phyloP scores from a whole-genome alignment of 208 protist species.

The Phytomonas sp. region DNA sequence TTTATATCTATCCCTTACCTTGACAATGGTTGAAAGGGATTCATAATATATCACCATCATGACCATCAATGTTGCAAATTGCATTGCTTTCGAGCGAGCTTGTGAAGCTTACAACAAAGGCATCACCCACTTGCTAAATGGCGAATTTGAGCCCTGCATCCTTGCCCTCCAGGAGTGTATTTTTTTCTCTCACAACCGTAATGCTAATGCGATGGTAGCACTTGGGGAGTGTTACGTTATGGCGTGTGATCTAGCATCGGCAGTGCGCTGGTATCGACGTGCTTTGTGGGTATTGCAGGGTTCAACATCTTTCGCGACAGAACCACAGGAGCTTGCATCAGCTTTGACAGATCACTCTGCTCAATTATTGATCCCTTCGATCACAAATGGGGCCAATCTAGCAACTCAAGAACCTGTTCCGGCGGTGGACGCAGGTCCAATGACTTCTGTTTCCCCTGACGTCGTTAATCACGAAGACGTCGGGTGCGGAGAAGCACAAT shows the following conservation, averaged over 20 bases:
- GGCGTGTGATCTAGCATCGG: slow-evolving; percentile 74
- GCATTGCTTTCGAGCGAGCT: slow-evolving; percentile 3
- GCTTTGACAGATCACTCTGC: not conserved
- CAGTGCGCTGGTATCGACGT: slow-evolving; percentile 70
- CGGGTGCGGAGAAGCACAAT: not conserved
- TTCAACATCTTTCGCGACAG: not conserved
- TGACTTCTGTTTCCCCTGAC: not conserved
- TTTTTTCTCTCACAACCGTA: slow-evolving; percentile 56
- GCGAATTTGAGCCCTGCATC: slow-evolving; percentile 46
- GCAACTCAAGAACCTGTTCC: not conserved
- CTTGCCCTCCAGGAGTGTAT: slow-evolving; percentile 54
- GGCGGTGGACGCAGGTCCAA: not conserved
- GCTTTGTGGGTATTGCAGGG: slow-evolving; percentile 58
- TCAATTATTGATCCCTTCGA: not conserved
- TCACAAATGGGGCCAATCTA: not conserved
- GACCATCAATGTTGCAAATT: slow-evolving; percentile 1
- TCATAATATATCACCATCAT: not conserved
- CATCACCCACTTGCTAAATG: slow-evolving; percentile 29
- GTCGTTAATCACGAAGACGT: not conserved
- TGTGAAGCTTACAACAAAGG: slow-evolving; percentile 33
- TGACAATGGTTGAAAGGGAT: not conserved
- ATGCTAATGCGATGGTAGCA: slow-evolving; percentile 62
- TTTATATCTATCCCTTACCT: too few relatives aligned
- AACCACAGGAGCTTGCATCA: not conserved
- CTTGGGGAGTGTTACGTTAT: slow-evolving; percentile 76